Conservation (phyloP, 2,329 filamentous ascomycete species). For the Hypomyces perniciosus region DNA sequence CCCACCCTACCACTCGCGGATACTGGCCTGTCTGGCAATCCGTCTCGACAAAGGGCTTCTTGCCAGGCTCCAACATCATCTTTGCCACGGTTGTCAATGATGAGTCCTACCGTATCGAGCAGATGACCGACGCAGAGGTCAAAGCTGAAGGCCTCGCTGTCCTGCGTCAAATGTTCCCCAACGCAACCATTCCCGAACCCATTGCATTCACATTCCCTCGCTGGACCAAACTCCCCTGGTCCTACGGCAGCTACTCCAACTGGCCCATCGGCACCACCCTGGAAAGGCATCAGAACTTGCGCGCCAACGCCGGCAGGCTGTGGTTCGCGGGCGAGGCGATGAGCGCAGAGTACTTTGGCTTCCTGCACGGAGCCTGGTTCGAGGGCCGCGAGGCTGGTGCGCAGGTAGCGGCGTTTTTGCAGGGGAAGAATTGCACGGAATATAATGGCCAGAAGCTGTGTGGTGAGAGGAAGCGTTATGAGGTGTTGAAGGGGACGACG, state of each 20-base stretch:
- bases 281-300: conserved; percentile 61
- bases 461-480: conserved; percentile 18
- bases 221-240: conserved; percentile 30
- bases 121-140: conserved; percentile 53
- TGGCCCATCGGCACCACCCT: conserved; percentile 60
- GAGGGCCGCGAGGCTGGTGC: conserved; percentile 47
- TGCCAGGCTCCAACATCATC: conserved; percentile 56
- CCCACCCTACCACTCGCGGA: conserved; percentile 35
- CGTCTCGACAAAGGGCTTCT: conserved; percentile 49
- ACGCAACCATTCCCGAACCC: conserved; percentile 51
- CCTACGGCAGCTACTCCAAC: conserved; percentile 60
- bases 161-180: conserved; percentile 55
- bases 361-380: conserved; percentile 56
- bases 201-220: conserved; percentile 54
- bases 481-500: conserved; percentile 27
- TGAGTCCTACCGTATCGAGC: conserved; percentile 52
- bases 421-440: conserved; percentile 13
- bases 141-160: conserved; percentile 51
- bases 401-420: conserved; percentile 31
- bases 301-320: conserved; percentile 55
- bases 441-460: conserved; percentile 13
- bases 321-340: conserved; percentile 63
- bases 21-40: conserved; percentile 59
- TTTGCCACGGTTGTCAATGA: conserved; percentile 57
- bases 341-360: conserved; percentile 58